Conservation (phyloP, 768 basidiomycete genomes). For the Naganishia kalamii region DNA sequence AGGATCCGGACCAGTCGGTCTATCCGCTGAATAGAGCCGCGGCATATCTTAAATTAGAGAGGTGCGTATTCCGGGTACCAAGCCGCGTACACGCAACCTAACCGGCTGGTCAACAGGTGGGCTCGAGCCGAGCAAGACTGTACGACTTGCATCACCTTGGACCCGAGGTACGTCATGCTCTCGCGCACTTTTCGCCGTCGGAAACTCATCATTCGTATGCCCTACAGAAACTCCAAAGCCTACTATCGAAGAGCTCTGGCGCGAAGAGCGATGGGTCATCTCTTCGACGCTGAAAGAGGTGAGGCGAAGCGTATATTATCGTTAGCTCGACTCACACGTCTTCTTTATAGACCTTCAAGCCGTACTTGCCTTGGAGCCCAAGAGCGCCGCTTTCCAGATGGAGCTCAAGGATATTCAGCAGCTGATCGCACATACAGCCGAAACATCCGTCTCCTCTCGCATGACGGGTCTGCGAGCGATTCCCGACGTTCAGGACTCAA, state of each 20-base stretch:
- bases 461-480: background rate
- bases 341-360: conserved; percentile 57
- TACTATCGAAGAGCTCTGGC: conserved; percentile 74
- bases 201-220: too few species aligned
- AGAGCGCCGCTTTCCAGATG: conserved; percentile 58
- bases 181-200: too few species aligned
- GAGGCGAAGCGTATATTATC: conserved; percentile 25
- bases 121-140: conserved; percentile 18
- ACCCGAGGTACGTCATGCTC: conserved; percentile 23
- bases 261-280: conserved; percentile 54
- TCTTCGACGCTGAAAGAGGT: conserved; percentile 63
- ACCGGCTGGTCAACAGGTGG: background rate
- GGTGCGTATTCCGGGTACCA: conserved; percentile 55
- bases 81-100: background rate
- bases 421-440: conserved; percentile 27
- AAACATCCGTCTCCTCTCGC: conserved; percentile 8
- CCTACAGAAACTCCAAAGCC: conserved; percentile 63
- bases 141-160: conserved; percentile 23
- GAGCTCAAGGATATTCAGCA: conserved; percentile 57
- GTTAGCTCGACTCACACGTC: background rate
- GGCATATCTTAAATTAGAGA: conserved; percentile 87
- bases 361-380: conserved; percentile 59
- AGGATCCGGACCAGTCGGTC: conserved; percentile 22
- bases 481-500: conserved; percentile 13
- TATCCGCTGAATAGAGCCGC: conserved; percentile 64